Base-by-base conservation (phyloP, 352 stramenopile genomes). In the Globisporangium splendens region DNA sequence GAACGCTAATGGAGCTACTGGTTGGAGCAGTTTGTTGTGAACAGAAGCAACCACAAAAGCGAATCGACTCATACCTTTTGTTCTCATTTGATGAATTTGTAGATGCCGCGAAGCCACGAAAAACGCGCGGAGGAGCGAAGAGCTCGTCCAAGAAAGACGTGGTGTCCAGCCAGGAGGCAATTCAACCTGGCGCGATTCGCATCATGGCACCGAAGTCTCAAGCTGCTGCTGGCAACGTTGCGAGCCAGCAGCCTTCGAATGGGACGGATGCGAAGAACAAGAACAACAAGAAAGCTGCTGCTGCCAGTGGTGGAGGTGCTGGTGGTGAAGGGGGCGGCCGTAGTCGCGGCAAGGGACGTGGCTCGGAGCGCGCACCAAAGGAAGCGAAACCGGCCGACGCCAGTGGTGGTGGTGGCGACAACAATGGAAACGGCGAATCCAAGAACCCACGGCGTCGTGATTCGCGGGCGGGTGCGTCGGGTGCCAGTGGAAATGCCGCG, bases 181-280 rank as follows among this genome's bases (percentile, higher is more conserved):
- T 76, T 2, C 62, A 83, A 46, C 76, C 76, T 43, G 80, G 77
- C 1, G 65, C 67, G 54, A 41, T 89, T 18, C 74, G 72, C 31
- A 88, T 89, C 28, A 88, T 89, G 78, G 60, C 68, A 3, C 61
- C 66, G 6, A 86, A 78, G 55, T 44, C 54, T 17, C 41, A 43
- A 22, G 35, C 24, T n/a, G 44, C 44, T 24, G 15, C 59, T 38
- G 38, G 20, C 22, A 41, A 33, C 20, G 47, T 48, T 55, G 31
- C n/a, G 50, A 6, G 5, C 7, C 28, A 35, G 28, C 31, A 63
- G 28, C 41, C 17, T 33, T 59, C 24, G 13, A 17, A 21, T 0
- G 46, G 18, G 1, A n/a, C 46, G 22, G 55, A 63, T 11, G 3
- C 24, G 35, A 56, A 56, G 48, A 43, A 33, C 66, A 77, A 75